A percentile compares a stretch with the other conserved stretches of the same genome.
Evolutionary conservation across 2,329 filamentous ascomycete species (phyloP).

Genomic region (Diaporthe vexans): DNA sequence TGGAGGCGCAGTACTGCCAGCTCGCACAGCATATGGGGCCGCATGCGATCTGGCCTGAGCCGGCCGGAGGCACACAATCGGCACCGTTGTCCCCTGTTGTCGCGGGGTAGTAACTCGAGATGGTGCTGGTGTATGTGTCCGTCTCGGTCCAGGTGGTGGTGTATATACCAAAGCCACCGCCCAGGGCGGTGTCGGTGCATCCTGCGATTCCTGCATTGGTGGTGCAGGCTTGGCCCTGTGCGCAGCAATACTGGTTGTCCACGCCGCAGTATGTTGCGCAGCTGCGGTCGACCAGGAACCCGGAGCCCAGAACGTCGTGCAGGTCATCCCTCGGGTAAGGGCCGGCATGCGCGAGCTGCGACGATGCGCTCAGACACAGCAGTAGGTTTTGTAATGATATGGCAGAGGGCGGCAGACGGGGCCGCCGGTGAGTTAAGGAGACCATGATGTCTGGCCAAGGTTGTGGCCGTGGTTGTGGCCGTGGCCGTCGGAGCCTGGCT

Average conservation of each 20-base stretch:
- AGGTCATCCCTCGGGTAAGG: conserved; percentile 66
- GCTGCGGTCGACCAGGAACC: conserved; percentile 63
- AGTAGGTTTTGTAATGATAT: conserved; percentile 33
- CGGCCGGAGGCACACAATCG: conserved; percentile 63
- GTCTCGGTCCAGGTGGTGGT: conserved; percentile 75
- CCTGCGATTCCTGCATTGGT: conserved; percentile 65
- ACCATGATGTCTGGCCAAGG: conserved; percentile 22
- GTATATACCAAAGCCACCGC: conserved; percentile 53
- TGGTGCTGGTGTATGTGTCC: conserved; percentile 71
- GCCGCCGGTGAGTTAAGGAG: conserved; percentile 18
- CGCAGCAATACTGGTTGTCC: conserved; percentile 70
- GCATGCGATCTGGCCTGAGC: conserved; percentile 72
- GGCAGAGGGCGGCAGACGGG: conserved; percentile 4
- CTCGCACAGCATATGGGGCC: conserved; percentile 78
- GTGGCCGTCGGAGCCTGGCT: conserved; percentile 8
- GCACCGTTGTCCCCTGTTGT: conserved; percentile 60
- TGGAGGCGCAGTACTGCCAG: conserved; percentile 75
- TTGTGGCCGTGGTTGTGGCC: conserved; percentile 8
- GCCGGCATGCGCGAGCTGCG: conserved; percentile 56
- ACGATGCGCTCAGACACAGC: conserved; percentile 54
- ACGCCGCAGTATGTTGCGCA: conserved; percentile 69
- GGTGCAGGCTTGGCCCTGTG: conserved; percentile 62
- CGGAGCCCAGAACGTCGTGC: conserved; percentile 60
- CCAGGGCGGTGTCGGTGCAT: conserved; percentile 57
- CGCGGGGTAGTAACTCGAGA: conserved; percentile 64